Base-by-base conservation (phyloP, 495 filamentous ascomycete species). In the Penicillium ochrochloron region DNA sequence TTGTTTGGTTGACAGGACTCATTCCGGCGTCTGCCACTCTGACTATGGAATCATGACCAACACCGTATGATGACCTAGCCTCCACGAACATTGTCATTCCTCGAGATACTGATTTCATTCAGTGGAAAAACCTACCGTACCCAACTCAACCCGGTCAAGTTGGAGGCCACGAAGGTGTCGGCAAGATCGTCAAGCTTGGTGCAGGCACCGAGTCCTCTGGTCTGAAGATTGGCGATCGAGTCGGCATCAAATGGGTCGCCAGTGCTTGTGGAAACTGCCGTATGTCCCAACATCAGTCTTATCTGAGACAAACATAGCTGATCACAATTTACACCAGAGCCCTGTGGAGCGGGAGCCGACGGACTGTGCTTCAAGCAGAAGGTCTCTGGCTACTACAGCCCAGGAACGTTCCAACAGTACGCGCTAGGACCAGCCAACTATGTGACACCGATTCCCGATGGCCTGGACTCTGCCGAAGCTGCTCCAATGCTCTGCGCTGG, bases 381-480 rank as follows among this genome's bases (percentile, higher is more conserved):
- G 67, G 68, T 88, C 42, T 80, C 77, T n/a, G 79, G 82, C 25
- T 85, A 83, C 73, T 83, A 84, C 64, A 78, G 79, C 31, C 88
- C 88, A 0, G 89, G 89, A 35, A 92, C 88, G 27, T 92, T 92
- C 74, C 88, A 90, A 72, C 86, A 91, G 73, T 92, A 90, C 68
- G 83, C 84, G n/a, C 61, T 89, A 2, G 84, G 82, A 0, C 85
- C 87, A 7, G 87, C 87, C 5, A 83, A 83, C 71, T 88, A 91
- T 66, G 88, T 91, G 23, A 90, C 88, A 2, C 87, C 86, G 1
- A 89, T 91, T 71, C 89, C 89, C 7, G 88, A 89, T 5, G 75
- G 69, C 6, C 75, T 91, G 6, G 71, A 73, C 14, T 86, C 83
- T 3, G 86, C 81, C 39, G 74, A 82, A 17, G 89, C 88, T 10